phyloP scores from a whole-genome alignment of 306 rosid genomes.

The Comarum palustre region DNA sequence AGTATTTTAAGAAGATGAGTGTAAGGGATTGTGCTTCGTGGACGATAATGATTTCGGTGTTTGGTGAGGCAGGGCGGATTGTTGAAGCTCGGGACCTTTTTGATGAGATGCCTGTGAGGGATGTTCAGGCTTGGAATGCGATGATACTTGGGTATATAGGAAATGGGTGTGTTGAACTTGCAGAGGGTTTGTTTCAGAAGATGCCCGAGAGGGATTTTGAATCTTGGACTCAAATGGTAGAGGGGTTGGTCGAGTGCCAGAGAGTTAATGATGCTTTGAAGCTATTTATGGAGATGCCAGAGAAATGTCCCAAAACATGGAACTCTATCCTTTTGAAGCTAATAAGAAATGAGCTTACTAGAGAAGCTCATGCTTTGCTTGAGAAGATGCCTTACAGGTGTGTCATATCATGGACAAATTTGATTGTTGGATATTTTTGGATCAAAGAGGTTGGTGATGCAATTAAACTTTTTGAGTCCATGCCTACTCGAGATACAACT shows the following conservation, averaged over 20 bases:
- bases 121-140: slow-evolving; percentile 47
- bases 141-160: slow-evolving; percentile 42
- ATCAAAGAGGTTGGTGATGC: slow-evolving; percentile 38
- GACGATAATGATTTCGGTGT: slow-evolving; percentile 49
- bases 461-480: slow-evolving; percentile 30
- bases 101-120: slow-evolving; percentile 41
- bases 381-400: slow-evolving; percentile 41
- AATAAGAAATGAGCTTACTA: slow-evolving; percentile 33
- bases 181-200: slow-evolving; percentile 38
- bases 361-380: slow-evolving; percentile 43
- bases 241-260: slow-evolving; percentile 33
- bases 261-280: slow-evolving; percentile 39
- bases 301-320: slow-evolving; percentile 42
- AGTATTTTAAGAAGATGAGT: slow-evolving; percentile 35
- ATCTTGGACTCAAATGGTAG: slow-evolving; percentile 42
- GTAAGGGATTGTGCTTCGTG: slow-evolving; percentile 44
- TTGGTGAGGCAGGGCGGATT: slow-evolving; percentile 31
- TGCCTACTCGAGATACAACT: slow-evolving; percentile 39
- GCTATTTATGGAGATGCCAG: slow-evolving; percentile 48
- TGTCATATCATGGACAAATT: slow-evolving; percentile 47
- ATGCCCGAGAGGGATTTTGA: slow-evolving; percentile 41
- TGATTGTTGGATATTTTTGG: slow-evolving; percentile 48
- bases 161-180: slow-evolving; percentile 32
- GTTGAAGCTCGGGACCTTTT: slow-evolving; percentile 40
- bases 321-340: slow-evolving; percentile 39